Evolutionary conservation across 2,329 filamentous ascomycete genomes (phyloP), one percentile per base, ranked within the genome.

Genomic region (Pseudogymnoascus verrucosus): DNA sequence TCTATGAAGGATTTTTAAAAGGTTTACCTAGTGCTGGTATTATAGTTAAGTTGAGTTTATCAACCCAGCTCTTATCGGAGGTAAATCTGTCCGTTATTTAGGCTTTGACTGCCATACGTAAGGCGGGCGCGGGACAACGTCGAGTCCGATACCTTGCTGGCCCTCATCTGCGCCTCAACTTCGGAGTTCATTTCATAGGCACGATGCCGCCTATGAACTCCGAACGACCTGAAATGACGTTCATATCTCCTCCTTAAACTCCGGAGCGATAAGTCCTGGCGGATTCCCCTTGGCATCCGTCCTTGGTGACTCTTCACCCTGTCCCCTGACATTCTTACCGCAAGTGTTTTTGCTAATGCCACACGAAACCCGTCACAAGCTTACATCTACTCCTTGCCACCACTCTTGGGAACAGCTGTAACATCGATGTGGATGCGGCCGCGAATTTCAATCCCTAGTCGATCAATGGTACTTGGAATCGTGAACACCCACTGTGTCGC

Each of bases 161-260:
- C n/a, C 21, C 23, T 2, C 19, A 14, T 44, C 10, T 23, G 11
- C 5, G 16, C 8, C 11, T 5, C 21, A 23, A 47, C 19, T 23
- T 47, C 60, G 8, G 74, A 31, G 4, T 69, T 62, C 0, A 71
- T 67, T n/a, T n/a, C n/a, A n/a, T 71, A 1, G 71, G 71, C 12
- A 72, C 14, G 8, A 51, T 63, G 21, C 72, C 71, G 28, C 71
- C 70, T 57, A 75, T 67, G 28, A 73, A 60, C 5, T 67, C 65
- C 19, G 66, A 39, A 26, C 74, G 11, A 72, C 64, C 12, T 68
- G 64, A 5, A 73, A 64, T 47, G 64, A 68, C 4, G 69, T 68
- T 0, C 69, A 67, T 44, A 69, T 68, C 47, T 73, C 64, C 36
- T 63, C 64, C 11, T 65, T 60, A 16, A 75, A 65, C 7, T 72